Evolutionary conservation across 1,284 basidiomycete genomes (phyloP).

Genomic region (Marasmius sp.): DNA sequence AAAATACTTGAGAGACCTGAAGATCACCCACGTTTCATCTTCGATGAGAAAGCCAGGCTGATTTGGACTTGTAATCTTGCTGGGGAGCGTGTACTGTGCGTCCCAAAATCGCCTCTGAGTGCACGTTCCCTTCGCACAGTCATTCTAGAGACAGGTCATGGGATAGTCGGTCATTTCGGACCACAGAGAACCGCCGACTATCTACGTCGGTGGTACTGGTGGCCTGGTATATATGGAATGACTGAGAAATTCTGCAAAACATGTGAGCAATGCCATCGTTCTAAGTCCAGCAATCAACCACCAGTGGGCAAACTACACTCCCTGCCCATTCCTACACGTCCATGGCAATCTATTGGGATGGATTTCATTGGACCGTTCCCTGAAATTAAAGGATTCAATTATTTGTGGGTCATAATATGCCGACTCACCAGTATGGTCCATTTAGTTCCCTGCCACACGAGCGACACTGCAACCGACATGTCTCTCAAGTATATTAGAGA

Average conservation of each 20-base stretch:
- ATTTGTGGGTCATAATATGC: constrained; percentile 15
- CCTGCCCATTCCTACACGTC: constrained; percentile 1
- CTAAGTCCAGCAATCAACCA: constrained; percentile 8
- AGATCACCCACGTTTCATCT: constrained; percentile 1
- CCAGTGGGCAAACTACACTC: constrained; percentile 20
- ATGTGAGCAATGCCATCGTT: constrained; percentile 16
- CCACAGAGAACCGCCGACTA: constrained; percentile 23
- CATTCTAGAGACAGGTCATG: constrained; percentile 24
- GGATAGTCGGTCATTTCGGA: constrained; percentile 25
- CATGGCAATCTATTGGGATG: constrained; percentile 28
- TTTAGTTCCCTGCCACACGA: constrained; percentile 17
- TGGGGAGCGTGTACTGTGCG: constrained; percentile 1
- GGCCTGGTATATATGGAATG: constrained; percentile 25
- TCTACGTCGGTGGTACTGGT: constrained; percentile 31
- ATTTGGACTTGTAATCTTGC: constrained; percentile 4
- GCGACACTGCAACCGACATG: too few relatives aligned
- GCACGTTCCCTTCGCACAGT: constrained; percentile 16
- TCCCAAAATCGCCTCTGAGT: background rate
- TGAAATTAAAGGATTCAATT: constrained; percentile 13
- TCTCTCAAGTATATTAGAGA: constrained; percentile 11
- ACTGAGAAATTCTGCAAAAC: constrained; percentile 18
- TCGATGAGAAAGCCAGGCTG: background rate
- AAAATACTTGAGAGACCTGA: background rate
- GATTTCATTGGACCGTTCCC: constrained; percentile 29
- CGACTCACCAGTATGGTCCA: constrained; percentile 21